Conservation (phyloP, 2,329 filamentous ascomycete genomes). For the Acrocalymma vagum region DNA sequence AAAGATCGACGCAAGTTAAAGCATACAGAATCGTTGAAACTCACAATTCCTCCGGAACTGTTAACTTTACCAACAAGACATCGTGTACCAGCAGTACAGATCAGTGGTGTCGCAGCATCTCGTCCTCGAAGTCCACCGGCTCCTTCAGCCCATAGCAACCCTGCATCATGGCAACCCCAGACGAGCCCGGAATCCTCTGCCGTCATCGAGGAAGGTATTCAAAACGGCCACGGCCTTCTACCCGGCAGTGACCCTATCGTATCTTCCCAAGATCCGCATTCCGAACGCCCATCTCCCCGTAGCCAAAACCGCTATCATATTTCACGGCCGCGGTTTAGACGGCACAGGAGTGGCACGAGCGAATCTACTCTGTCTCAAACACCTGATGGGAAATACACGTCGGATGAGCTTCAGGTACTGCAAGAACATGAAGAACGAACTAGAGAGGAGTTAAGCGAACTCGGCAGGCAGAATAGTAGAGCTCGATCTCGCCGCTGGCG, state of each 20-base stretch:
- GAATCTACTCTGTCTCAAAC: conserved; percentile 17
- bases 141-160: conserved; percentile 23
- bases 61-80: conserved; percentile 29
- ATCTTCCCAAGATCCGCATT: conserved; percentile 12
- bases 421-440: conserved; percentile 16
- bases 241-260: conserved; percentile 14
- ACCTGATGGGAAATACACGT: conserved; percentile 13
- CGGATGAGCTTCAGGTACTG: conserved; percentile 6
- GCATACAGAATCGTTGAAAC: conserved; percentile 23
- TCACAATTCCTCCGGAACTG: conserved; percentile 31
- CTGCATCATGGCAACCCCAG: conserved; percentile 19
- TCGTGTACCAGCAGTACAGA: conserved; percentile 13
- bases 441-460: conserved; percentile 22
- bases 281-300: conserved; percentile 15
- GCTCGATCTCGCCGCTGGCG: conserved; percentile 27
- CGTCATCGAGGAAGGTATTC: conserved; percentile 20
- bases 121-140: conserved; percentile 37
- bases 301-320: conserved; percentile 22
- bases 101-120: conserved; percentile 27
- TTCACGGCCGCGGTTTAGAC: conserved; percentile 11
- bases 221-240: conserved; percentile 11
- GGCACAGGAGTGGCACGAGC: conserved; percentile 22
- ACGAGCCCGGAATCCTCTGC: conserved; percentile 15
- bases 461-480: conserved; percentile 18
- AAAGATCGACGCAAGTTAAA: conserved; percentile 39